Base-by-base conservation (phyloP, 2,329 filamentous ascomycete species). In the Aspergillus japonicus region DNA sequence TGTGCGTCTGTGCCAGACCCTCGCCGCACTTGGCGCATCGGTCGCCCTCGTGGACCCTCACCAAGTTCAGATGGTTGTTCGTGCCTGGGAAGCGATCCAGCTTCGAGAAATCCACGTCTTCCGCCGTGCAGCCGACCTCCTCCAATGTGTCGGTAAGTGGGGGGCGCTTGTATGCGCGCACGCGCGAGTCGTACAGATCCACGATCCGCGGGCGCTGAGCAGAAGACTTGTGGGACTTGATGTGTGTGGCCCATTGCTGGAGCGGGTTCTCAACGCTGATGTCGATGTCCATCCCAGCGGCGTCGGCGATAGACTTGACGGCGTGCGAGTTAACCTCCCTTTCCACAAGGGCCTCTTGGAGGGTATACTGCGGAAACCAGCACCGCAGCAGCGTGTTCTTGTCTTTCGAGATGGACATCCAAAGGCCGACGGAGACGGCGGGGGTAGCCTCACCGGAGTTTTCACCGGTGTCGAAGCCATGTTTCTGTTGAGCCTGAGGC, bases 11-110 rank as follows among this genome's bases (percentile, higher is more conserved):
- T 23, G 98, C 80, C 2, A 74, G 79, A 0, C 89, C 89, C 0
- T 80, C 69, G 0, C 77, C 70, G 72, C 95, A 99, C 44, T 82
- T 80, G 0, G 90, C 86, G 68, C 95, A 99, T 11, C 75, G 67
- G 69, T 96, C 91, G 12, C 89, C 90, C 48, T 87, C 77, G 51
- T 80, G 80, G 19, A 89, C 84, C 59, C 85, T 84, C 7, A 92
- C 78, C 8, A 96, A 76, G 65, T 90, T 87, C 42, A 91, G 76
- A 0, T 77, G 74, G 56, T 75, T 66, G 5, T 76, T 75, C 1
- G 75, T 78, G 7, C 71, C 68, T 16, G 77, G 74, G 61, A 80
- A 76, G 21, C 62, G 69, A 59, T 75, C 70, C 2, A 78, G 62
- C 59, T 73, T 72, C 7, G 69, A 69, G 51, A 73, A 77, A 35